phyloP scores from a whole-genome alignment of 1,139 yeast species.

The Neolecta irregularis region DNA sequence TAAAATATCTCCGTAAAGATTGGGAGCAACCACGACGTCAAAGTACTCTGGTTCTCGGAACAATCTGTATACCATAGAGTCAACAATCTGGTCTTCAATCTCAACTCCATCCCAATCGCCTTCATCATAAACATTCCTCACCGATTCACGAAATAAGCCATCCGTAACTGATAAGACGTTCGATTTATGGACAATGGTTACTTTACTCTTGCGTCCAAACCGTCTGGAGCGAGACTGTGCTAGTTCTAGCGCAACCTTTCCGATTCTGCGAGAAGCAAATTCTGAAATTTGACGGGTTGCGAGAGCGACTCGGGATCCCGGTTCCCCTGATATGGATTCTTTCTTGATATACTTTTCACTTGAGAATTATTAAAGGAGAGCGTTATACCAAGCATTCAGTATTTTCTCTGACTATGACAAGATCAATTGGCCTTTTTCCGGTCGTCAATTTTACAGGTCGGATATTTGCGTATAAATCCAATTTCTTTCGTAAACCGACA shows the following conservation, averaged over 20 bases:
- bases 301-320: constrained; percentile 78
- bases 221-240: constrained; percentile 87
- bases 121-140: constrained; percentile 39
- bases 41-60: constrained; percentile 95
- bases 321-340: constrained; percentile 50
- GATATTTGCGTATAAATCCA: constrained; percentile 90
- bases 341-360: constrained; percentile 72
- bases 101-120: constrained; percentile 37
- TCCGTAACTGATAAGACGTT: constrained; percentile 85
- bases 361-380: constrained; percentile 24
- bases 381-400: constrained; percentile 51
- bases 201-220: constrained; percentile 43
- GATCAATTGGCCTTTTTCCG: constrained; percentile 78
- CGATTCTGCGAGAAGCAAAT: constrained; percentile 69
- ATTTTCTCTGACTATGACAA: constrained; percentile 96
- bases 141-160: constrained; percentile 89
- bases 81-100: constrained; percentile 91
- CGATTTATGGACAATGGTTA: constrained; percentile 92
- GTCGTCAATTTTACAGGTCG: constrained; percentile 92
- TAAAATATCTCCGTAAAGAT: constrained; percentile 90
- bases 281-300: constrained; percentile 94
- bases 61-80: constrained; percentile 97
- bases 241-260: constrained; percentile 79
- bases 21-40: constrained; percentile 96
- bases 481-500: constrained; percentile 87